These are phyloP conservation scores for Ustanciosporium gigantosporum DNA, from an alignment of 1,284 basidiomycete species.

Conservation along the genomic window DNA sequence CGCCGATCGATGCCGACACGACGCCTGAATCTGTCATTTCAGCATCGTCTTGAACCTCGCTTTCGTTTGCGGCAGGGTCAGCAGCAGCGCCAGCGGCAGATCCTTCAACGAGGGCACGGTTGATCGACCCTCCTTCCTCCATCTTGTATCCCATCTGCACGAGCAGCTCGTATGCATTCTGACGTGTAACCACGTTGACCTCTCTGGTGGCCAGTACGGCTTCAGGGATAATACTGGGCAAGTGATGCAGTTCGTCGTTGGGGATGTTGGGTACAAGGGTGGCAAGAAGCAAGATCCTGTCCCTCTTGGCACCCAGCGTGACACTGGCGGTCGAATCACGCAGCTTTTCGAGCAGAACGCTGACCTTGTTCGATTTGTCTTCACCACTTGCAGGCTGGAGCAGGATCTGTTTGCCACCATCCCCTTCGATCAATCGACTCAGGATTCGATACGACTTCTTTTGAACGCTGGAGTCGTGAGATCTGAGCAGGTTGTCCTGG, in stretches of 20 bases:
- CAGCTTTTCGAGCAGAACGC: conserved; percentile 47
- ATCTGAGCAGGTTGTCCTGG: conserved; percentile 67
- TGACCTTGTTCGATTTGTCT: conserved; percentile 18
- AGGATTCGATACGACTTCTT: conserved; percentile 93
- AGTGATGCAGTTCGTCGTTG: conserved; percentile 74
- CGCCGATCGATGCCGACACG: conserved; percentile 81
- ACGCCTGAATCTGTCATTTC: conserved; percentile 30
- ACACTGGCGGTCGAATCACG: conserved; percentile 64
- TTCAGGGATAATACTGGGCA: conserved; percentile 89
- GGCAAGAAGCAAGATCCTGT: conserved; percentile 76
- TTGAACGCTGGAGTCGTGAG: conserved; percentile 76
- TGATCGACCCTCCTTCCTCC: conserved; percentile 81
- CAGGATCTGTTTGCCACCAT: conserved; percentile 37
- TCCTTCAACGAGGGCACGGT: conserved; percentile 75
- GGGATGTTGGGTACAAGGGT: conserved; percentile 76
- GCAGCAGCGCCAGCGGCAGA: conserved; percentile 15
- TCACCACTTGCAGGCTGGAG: conserved; percentile 2
- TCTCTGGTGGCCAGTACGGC: conserved; percentile 97
- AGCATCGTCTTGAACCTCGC: conserved; percentile 48
- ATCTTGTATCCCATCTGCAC: conserved; percentile 92
- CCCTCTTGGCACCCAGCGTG: conserved; percentile 82
- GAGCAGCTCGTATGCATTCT: conserved; percentile 86
- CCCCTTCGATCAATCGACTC: conserved; percentile 64
- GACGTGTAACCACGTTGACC: conserved; percentile 87
- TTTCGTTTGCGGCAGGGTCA: conserved; percentile 52